Base-by-base conservation (phyloP, 2,329 filamentous ascomycete species). In the Cordyceps militaris region DNA sequence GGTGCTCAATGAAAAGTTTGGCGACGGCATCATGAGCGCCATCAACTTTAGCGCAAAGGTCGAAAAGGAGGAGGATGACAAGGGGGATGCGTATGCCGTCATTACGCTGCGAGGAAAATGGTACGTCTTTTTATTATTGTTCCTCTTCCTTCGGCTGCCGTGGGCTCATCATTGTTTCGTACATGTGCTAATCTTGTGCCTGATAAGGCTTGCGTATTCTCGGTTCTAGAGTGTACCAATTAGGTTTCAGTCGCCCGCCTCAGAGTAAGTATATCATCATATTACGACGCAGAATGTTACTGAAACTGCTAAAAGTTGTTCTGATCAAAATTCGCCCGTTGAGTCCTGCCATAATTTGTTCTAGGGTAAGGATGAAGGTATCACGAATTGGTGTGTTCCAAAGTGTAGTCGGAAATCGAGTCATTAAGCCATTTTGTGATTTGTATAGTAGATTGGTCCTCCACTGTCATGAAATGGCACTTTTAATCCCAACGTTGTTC, bases 1-100 rank as follows among this genome's bases (percentile, higher is more conserved):
- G 0, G 83, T 97, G 4, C 71, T 97, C 72, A 97, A 97, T 65
- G 93, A 97, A 81, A 97, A 97, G 79, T 91, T 91, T 69, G 88
- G 88, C 0, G 88, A 92, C 69, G 93, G 93, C 1, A 97, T 97
- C 68, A 97, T 97, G 93, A 96, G 91, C 69, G 93, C 92, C 1
- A 96, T 97, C 68, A 85, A 85, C 16, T 97, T 96, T 72, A 88
- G 85, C 54, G 96, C 91, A 0, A 91, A 91, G 68, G 88, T 97
- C 2, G 91, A 97, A 71, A 96, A 95, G 81, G 93, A 97, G 81
- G 85, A 86, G 1, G 93, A 97, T 70, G 84, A 88, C 60, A 83
- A 55, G 24, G 48, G 48, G 3, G 32, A 50, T 21, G 8, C 8
- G 48, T 50, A 50, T 14, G 48, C 48, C 21, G 48, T 50, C 32